Percentiles rank a stretch among this genome's conserved stretches.
phyloP scores from a whole-genome alignment of 176 grass and related monocot species.

The Triticum turgidum region DNA sequence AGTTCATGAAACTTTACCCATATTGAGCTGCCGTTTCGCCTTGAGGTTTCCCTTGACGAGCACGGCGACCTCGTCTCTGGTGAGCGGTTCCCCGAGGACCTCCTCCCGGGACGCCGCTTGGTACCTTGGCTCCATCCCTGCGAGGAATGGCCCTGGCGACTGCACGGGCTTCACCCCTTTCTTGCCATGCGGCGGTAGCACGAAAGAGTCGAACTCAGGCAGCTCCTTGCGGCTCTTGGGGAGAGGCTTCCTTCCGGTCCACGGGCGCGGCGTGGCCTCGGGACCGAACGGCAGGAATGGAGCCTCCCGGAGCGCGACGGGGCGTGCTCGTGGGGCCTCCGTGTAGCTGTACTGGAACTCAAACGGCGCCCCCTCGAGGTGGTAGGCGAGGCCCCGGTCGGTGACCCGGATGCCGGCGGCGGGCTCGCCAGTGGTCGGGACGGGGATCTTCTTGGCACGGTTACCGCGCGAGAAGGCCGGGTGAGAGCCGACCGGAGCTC shows the following conservation, averaged over 20 bases:
- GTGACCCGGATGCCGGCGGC: slow-evolving; percentile 52
- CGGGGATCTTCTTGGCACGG: slow-evolving; percentile 24
- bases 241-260: slow-evolving; percentile 75
- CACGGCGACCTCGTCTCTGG: slow-evolving; percentile 53
- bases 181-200: slow-evolving; percentile 69
- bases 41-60: slow-evolving; percentile 67
- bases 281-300: slow-evolving; percentile 83
- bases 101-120: slow-evolving; percentile 63
- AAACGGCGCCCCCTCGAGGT: slow-evolving; percentile 73
- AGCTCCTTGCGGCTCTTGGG: slow-evolving; percentile 86
- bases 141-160: slow-evolving; percentile 68
- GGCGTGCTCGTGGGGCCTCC: slow-evolving; percentile 69
- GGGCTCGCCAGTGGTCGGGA: slow-evolving; percentile 34
- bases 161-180: slow-evolving; percentile 89
- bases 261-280: slow-evolving; percentile 69
- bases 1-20: slow-evolving; percentile 49
- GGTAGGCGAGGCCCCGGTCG: slow-evolving; percentile 68
- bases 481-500: slow-evolving; percentile 8
- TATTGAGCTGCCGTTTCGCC: slow-evolving; percentile 71
- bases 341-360: slow-evolving; percentile 99
- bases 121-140: slow-evolving; percentile 72
- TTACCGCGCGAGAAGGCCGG: slow-evolving; percentile 45
- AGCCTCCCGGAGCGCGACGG: slow-evolving; percentile 67
- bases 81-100: slow-evolving; percentile 82
- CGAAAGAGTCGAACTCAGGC: slow-evolving; percentile 86